A percentile compares a stretch with the other conserved stretches of the same genome.
These are phyloP conservation scores for Gaultheria prostrata DNA, from an alignment of 148 eudicot genomes.

Conservation along the genomic window DNA sequence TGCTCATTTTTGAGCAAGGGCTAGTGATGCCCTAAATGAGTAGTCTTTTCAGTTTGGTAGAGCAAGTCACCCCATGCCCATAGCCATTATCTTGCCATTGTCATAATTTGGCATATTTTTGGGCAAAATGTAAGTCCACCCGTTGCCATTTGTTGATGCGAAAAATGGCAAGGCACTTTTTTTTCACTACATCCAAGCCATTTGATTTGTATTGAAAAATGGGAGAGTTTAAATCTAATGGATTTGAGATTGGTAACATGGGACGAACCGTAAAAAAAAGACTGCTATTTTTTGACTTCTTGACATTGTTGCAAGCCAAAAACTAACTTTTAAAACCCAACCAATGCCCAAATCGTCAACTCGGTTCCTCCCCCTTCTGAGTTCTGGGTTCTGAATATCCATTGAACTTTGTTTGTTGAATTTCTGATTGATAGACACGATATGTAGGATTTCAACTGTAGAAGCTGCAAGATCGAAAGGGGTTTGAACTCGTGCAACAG, in stretches of 20 bases:
- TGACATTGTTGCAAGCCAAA: neutral
- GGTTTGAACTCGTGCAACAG: slow-evolving; percentile 5
- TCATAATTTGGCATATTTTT: neutral
- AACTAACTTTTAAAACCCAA: neutral
- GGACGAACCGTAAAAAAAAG: neutral
- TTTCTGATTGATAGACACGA: neutral
- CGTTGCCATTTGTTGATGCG: neutral
- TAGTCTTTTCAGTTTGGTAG: neutral
- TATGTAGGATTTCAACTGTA: slow-evolving; percentile 18
- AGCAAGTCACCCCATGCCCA: neutral
- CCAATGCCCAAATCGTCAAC: neutral
- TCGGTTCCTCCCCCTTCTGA: neutral
- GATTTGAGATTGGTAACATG: neutral
- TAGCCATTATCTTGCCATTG: neutral
- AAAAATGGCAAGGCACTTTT: neutral
- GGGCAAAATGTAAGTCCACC: neutral
- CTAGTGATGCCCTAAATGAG: neutral
- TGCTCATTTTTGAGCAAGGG: no score
- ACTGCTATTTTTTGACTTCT: neutral
- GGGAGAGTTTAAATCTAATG: neutral
- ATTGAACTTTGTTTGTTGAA: neutral
- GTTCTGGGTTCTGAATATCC: neutral
- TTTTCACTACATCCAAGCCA: neutral
- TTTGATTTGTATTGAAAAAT: neutral
- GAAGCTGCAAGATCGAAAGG: slow-evolving; percentile 23